Base-by-base conservation (phyloP, 768 basidiomycete genomes). In the Thelephora ganbajun region DNA sequence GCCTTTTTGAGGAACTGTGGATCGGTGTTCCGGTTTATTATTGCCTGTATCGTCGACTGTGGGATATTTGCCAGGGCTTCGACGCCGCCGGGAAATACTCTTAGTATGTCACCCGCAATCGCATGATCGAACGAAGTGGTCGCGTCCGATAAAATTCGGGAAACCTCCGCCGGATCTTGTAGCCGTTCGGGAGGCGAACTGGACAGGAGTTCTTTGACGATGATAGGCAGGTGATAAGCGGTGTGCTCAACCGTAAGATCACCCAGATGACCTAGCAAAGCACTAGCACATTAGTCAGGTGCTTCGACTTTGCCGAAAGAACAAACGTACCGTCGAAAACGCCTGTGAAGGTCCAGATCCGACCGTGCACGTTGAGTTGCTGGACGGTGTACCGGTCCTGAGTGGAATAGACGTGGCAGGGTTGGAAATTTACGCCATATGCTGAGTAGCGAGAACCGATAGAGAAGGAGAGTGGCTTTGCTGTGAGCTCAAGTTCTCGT, bases 1-100 rank as follows among this genome's bases (percentile, higher is more conserved):
- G 77, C 77, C 55, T 78, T 81, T 46, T 72, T 67, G 66, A 78
- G 75, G 57, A 81, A 82, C 20, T 65, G 65, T 4, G 75, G 75
- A 7, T 76, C 78, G 6, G 61, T 57, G 44, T 71, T 65, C 48
- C 75, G 73, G 59, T 85, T 82, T 51, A 83, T 78, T 57, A 88
- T 75, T 37, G 79, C 69, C 13, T 64, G 55, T 44, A 72, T 68
- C 42, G 83, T 79, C 49, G 77, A 63, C 22, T 68, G 64, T 53
- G 80, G 74, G 45, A 54, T 54, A 23, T 43, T 39, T 37, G 50
- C 52, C 60, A 77, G 70, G 13, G 69, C 59, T 26, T 67, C 66
- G 30, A 78, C 64, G 12, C 77, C 77, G 11, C 76, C 78, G 20
- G 76, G 71, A 46, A 74, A 66, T 45, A 78, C 55, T 37, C 62